Evolutionary conservation across 805 yeast species (phyloP).

Genomic region (Millerozyma acaciae): DNA sequence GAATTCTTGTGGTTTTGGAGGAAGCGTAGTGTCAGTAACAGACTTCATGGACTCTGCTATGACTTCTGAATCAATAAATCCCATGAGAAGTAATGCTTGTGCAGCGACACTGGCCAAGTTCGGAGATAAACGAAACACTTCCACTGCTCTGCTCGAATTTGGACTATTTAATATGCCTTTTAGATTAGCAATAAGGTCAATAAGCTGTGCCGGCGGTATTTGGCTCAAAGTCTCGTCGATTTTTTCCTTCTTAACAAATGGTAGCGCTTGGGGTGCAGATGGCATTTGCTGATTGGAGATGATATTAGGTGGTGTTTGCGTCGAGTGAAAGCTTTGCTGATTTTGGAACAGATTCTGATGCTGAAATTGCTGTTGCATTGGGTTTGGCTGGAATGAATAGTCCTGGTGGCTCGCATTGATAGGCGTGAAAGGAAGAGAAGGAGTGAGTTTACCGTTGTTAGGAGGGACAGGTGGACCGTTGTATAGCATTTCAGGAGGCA

Average conservation of each 20-base stretch:
- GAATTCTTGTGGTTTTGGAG: slow-evolving; percentile 7
- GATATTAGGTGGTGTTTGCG: not conserved
- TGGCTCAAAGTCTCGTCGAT: slow-evolving; percentile 58
- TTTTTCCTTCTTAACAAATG: slow-evolving; percentile 51
- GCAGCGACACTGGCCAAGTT: slow-evolving; percentile 64
- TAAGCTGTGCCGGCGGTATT: slow-evolving; percentile 66
- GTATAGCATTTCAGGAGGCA: slow-evolving; percentile 47
- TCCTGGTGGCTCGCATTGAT: not conserved
- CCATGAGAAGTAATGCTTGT: slow-evolving; percentile 74
- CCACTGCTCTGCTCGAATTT: slow-evolving; percentile 47
- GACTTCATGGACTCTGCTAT: slow-evolving; percentile 52
- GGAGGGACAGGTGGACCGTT: slow-evolving; percentile 11
- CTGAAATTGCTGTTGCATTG: slow-evolving; percentile 3
- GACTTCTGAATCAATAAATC: slow-evolving; percentile 65
- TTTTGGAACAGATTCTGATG: not conserved
- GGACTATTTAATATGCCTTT: slow-evolving; percentile 54
- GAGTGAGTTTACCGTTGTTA: slow-evolving; percentile 3
- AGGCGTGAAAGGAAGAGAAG: slow-evolving; percentile 2
- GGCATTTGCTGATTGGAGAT: slow-evolving; percentile 25
- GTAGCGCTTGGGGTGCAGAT: slow-evolving; percentile 48
- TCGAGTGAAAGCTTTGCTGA: not conserved
- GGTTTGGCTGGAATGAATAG: slow-evolving; percentile 2
- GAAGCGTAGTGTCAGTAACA: slow-evolving; percentile 14
- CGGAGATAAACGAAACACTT: slow-evolving; percentile 50
- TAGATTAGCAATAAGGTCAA: slow-evolving; percentile 64